phyloP scores from a whole-genome alignment of 495 filamentous ascomycete species.

The Xylona heveae region DNA sequence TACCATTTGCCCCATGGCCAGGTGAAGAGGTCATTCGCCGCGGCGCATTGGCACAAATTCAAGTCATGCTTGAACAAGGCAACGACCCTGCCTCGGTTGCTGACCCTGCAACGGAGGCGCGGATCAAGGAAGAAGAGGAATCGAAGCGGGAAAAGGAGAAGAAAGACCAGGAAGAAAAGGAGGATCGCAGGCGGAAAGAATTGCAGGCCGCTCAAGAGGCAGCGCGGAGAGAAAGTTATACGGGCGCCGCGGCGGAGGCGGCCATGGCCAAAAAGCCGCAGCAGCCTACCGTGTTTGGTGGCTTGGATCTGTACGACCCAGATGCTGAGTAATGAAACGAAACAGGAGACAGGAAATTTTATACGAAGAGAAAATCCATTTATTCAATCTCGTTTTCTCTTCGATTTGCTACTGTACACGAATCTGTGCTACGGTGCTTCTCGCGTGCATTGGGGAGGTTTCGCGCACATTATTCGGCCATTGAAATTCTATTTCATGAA shows the following conservation, averaged over 20 bases:
- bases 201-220: not conserved
- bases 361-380: too few species aligned
- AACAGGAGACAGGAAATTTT: too few species aligned
- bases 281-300: constrained; percentile 8
- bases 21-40: constrained; percentile 34
- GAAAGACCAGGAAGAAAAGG: constrained; percentile 15
- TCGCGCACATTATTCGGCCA: too few species aligned
- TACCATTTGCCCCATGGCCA: constrained; percentile 48
- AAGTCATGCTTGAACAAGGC: constrained; percentile 32
- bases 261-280: constrained; percentile 1
- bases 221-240: constrained; percentile 1
- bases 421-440: too few species aligned
- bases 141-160: constrained; percentile 18
- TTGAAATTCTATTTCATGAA: too few species aligned
- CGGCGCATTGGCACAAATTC: constrained; percentile 38
- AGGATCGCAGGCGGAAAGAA: too few species aligned
- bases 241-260: not conserved
- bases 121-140: constrained; percentile 29
- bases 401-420: too few species aligned
- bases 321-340: constrained; percentile 7
- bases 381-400: too few species aligned
- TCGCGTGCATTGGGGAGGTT: too few species aligned
- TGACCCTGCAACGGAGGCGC: constrained; percentile 6
- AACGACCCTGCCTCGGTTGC: constrained; percentile 18
- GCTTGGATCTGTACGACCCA: constrained; percentile 17